Evolutionary conservation across 2,329 filamentous ascomycete species (phyloP).

Genomic region (Penicillium brasilianum): DNA sequence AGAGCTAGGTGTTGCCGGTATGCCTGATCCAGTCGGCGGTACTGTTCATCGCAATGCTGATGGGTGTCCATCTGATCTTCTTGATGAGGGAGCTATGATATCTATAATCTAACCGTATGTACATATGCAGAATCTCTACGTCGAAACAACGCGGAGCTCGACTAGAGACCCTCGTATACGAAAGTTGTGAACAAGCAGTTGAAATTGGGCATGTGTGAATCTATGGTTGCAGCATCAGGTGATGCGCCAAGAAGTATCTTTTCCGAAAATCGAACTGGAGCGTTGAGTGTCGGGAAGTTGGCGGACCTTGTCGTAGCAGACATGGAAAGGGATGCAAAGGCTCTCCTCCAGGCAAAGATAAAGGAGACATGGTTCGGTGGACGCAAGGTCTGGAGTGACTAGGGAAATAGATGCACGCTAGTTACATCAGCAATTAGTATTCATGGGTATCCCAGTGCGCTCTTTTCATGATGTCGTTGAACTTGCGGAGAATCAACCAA

Average conservation of each 20-base stretch:
- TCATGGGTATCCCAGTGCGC: too few relatives aligned
- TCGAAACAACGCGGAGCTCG: conserved; percentile 54
- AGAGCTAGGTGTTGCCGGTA: not conserved
- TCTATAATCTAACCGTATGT: conserved; percentile 35
- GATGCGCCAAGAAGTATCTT: not conserved
- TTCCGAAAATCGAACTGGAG: not conserved
- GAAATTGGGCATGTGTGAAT: not conserved
- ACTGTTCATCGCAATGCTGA: not conserved
- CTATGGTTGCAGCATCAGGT: not conserved
- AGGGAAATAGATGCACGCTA: not conserved
- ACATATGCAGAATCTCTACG: conserved; percentile 49
- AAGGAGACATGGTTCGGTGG: not conserved
- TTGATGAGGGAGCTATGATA: not conserved
- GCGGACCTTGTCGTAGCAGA: not conserved
- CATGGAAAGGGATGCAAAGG: not conserved
- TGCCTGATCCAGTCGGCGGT: not conserved
- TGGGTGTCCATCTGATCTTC: not conserved
- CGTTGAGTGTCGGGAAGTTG: not conserved
- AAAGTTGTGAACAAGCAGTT: not conserved
- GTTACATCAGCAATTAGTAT: not conserved
- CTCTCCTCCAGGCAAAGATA: not conserved
- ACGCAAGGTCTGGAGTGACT: not conserved
- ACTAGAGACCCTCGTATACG: not conserved
- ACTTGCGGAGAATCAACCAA: too few relatives aligned
- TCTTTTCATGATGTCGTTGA: too few relatives aligned